phyloP scores from a whole-genome alignment of 192 early-diverging fungal genomes.

The Gryganskiella cystojenkinii region DNA sequence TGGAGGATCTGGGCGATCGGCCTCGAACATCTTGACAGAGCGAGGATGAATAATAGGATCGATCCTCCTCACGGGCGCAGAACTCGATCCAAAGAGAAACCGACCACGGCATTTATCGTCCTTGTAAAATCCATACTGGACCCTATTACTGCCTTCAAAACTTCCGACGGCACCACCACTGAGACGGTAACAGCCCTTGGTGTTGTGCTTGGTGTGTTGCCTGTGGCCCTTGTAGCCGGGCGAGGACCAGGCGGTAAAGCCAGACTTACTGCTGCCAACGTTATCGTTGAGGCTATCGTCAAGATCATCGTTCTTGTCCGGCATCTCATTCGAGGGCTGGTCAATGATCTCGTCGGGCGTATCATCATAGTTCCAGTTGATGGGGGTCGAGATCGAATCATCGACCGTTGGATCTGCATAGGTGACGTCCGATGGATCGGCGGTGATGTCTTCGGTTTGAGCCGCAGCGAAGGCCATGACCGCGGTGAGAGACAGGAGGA shows the following conservation, averaged over 20 bases:
- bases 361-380: not conserved
- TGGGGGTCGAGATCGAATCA: not conserved
- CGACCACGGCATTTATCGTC: constrained; percentile 5
- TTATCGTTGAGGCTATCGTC: not conserved
- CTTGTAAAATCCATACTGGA: constrained; percentile 22
- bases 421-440: not conserved
- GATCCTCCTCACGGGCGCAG: constrained; percentile 11
- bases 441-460: not conserved
- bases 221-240: constrained; percentile 36
- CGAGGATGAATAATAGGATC: constrained; percentile 29
- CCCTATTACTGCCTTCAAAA: constrained; percentile 8
- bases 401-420: not conserved
- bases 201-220: constrained; percentile 11
- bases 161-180: constrained; percentile 40
- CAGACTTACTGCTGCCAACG: not conserved
- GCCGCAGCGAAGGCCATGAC: constrained; percentile 16
- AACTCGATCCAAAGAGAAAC: constrained; percentile 6
- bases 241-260: constrained; percentile 35
- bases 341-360: not conserved
- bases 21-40: constrained; percentile 8
- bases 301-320: not conserved
- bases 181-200: constrained; percentile 30
- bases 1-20: not conserved
- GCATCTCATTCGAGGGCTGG: not conserved
- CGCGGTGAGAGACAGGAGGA: constrained; percentile 14